Percentiles rank a stretch among this genome's conserved stretches.
These are phyloP conservation scores for Phytophthora colocasiae DNA, from an alignment of 352 stramenopile species.

Conservation along the genomic window DNA sequence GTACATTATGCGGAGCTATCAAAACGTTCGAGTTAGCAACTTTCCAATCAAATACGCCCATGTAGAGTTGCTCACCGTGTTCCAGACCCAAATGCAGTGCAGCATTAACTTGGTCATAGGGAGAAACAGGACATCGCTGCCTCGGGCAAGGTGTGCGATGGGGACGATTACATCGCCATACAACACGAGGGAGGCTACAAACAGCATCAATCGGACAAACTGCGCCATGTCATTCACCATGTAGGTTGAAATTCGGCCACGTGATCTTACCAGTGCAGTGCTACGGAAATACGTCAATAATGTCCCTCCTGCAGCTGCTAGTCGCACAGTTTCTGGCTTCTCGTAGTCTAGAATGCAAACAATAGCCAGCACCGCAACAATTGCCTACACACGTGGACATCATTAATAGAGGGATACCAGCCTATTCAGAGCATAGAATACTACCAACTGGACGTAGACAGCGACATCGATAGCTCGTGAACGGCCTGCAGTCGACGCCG, in stretches of 20 bases:
- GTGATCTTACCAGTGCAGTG: conserved; percentile 34
- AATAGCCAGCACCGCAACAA: conserved; percentile 41
- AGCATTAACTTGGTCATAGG: conserved; percentile 36
- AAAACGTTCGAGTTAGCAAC: too few species aligned
- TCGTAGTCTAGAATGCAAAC: conserved; percentile 58
- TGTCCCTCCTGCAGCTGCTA: conserved; percentile 34
- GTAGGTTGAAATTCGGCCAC: too few species aligned
- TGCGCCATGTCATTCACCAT: conserved; percentile 19
- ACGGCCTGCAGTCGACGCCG: conserved; percentile 49
- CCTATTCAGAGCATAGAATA: not conserved
- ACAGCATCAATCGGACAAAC: conserved; percentile 66
- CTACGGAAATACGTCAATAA: conserved; percentile 75
- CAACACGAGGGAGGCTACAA: conserved; percentile 58
- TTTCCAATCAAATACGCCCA: not conserved
- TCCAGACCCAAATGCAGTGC: conserved; percentile 52
- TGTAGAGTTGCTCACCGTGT: conserved; percentile 33
- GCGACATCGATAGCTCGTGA: conserved; percentile 46
- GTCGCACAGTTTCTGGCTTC: conserved; percentile 56
- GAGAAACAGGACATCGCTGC: conserved; percentile 11
- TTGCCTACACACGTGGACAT: conserved; percentile 26
- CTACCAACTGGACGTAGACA: conserved; percentile 62
- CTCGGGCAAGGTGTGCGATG: conserved; percentile 27
- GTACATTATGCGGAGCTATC: conserved; percentile 43
- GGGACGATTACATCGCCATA: conserved; percentile 69
- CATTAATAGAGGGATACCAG: not conserved